phyloP scores from a whole-genome alignment of 75 land plant species.

The Isoetes taiwanensis region DNA sequence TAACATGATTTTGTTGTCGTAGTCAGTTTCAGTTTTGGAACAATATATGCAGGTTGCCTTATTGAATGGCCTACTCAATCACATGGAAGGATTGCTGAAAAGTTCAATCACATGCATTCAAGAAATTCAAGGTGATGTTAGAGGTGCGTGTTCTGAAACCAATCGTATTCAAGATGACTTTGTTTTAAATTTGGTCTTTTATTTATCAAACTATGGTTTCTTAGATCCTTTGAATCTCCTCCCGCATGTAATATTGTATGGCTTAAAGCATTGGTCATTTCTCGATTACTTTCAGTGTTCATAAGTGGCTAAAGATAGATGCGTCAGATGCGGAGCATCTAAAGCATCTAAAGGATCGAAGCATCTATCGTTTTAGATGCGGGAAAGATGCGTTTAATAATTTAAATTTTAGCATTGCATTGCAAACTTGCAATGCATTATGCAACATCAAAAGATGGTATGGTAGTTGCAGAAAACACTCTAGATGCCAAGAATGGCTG shows the following conservation, averaged over 20 bases:
- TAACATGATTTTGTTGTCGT: not conserved
- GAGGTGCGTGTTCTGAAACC: no score
- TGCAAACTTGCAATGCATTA: no score
- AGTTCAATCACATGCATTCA: conserved; percentile 37
- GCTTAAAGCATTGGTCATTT: not conserved
- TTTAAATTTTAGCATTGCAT: no score
- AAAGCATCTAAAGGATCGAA: no score
- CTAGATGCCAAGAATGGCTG: no score
- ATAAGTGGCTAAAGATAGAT: no score
- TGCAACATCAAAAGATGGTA: no score
- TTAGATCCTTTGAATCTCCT: not conserved
- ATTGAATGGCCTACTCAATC: conserved; percentile 53
- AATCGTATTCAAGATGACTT: no score
- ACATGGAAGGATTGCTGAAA: conserved; percentile 41
- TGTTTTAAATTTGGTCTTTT: conserved; percentile 9
- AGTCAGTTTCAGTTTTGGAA: not conserved
- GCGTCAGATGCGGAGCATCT: no score
- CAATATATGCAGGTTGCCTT: conserved; percentile 46
- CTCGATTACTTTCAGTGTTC: not conserved
- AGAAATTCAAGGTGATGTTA: conserved; percentile 20
- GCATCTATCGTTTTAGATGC: no score
- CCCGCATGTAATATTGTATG: not conserved
- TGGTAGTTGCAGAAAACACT: no score
- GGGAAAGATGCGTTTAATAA: no score
- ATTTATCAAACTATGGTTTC: not conserved